Conservation (phyloP, 305 asterid genomes). For the Fraxinus sp. region DNA sequence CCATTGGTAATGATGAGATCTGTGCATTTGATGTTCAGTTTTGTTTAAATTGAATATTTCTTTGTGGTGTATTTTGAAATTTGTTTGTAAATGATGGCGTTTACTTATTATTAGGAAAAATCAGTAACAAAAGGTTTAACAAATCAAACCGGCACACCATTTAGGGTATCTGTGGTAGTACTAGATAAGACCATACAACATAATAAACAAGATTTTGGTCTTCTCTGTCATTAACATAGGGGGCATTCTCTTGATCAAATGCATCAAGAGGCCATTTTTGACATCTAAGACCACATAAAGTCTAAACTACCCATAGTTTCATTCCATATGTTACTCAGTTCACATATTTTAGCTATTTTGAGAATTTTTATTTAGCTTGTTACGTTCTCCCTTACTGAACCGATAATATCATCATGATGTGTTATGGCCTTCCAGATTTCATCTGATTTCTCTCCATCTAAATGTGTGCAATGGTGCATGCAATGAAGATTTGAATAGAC, state of each 20-base stretch:
- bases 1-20: neutral
- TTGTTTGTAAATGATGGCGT: neutral
- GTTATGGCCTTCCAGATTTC: neutral
- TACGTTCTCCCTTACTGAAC: neutral
- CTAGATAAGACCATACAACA: neutral
- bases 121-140: neutral
- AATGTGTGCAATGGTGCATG: neutral
- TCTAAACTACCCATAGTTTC: neutral
- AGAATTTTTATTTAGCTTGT: neutral
- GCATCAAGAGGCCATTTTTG: neutral
- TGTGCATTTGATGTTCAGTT: neutral
- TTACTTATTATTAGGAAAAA: neutral
- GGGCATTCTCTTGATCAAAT: neutral
- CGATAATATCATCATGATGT: neutral
- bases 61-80: neutral
- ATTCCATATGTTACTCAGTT: neutral
- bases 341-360: neutral
- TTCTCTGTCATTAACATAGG: neutral
- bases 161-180: neutral
- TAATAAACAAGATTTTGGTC: neutral
- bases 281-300: neutral
- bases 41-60: neutral
- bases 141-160: neutral
- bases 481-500: neutral
- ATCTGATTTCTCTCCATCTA: neutral